Conservation (phyloP, 2,329 filamentous ascomycete genomes). For the Sporothrix variecibatus region DNA sequence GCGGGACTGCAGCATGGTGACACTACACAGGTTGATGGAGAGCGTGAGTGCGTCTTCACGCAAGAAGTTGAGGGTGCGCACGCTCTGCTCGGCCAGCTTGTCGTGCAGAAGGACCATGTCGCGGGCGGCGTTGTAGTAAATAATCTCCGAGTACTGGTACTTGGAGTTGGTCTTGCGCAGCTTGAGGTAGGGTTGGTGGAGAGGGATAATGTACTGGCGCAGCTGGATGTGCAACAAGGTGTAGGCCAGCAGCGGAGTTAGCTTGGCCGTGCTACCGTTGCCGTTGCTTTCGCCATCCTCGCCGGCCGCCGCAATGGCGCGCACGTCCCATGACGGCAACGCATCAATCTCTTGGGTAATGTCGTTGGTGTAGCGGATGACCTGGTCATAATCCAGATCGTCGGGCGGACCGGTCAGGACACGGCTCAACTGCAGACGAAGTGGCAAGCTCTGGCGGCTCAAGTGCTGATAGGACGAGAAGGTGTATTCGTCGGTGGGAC, state of each 20-base stretch:
- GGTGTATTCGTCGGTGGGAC: conserved; percentile 56
- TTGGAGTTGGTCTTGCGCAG: conserved; percentile 61
- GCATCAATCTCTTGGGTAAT: conserved; percentile 62
- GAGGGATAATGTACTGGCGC: conserved; percentile 61
- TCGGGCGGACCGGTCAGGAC: conserved; percentile 56
- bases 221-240: conserved; percentile 63
- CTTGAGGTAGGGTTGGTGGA: conserved; percentile 63
- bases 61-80: conserved; percentile 61
- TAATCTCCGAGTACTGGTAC: conserved; percentile 63
- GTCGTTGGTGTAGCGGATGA: conserved; percentile 62
- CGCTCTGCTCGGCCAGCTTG: conserved; percentile 59
- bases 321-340: conserved; percentile 57
- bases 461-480: conserved; percentile 61
- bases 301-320: conserved; percentile 24
- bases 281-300: conserved; percentile 35
- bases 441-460: conserved; percentile 56
- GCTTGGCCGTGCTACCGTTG: conserved; percentile 44
- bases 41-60: conserved; percentile 62
- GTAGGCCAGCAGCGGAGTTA: conserved; percentile 59
- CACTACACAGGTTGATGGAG: conserved; percentile 62
- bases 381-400: conserved; percentile 62
- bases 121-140: conserved; percentile 63
- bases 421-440: conserved; percentile 59
- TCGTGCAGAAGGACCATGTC: conserved; percentile 65
- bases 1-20: conserved; percentile 61